Evolutionary conservation across 2,329 filamentous ascomycete genomes (phyloP).

Genomic region (Penicillium sclerotigenum): DNA sequence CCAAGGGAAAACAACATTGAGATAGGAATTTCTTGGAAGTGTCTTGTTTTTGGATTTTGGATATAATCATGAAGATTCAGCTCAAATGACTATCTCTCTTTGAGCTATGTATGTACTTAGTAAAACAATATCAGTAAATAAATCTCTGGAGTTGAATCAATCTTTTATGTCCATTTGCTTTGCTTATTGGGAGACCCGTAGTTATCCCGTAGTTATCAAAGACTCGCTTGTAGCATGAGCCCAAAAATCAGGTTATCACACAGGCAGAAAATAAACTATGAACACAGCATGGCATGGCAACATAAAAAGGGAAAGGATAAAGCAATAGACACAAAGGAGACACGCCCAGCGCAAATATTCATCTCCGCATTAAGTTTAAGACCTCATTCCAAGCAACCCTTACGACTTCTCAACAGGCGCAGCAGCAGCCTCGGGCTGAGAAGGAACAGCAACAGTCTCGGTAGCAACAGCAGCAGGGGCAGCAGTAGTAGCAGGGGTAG

Average conservation of each 20-base stretch:
- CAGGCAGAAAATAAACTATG: slow-evolving; percentile 1
- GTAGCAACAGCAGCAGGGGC: slow-evolving; percentile 1
- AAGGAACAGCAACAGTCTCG: slow-evolving; percentile 17
- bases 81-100: neutral
- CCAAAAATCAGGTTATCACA: neutral
- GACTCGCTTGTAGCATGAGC: neutral
- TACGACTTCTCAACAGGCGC: slow-evolving; percentile 31
- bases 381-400: neutral
- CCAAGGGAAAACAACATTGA: slow-evolving; percentile 11
- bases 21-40: neutral
- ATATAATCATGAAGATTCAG: slow-evolving; percentile 7
- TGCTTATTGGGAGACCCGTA: neutral
- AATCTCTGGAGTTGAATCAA: neutral
- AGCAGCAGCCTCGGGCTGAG: slow-evolving; percentile 22
- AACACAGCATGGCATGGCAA: slow-evolving; percentile 5
- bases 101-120: neutral
- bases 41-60: neutral
- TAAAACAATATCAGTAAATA: neutral
- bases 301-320: neutral
- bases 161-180: neutral
- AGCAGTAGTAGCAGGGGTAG: slow-evolving; percentile 9
- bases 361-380: neutral
- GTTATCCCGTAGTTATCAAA: neutral
- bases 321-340: slow-evolving; percentile 7
- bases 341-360: slow-evolving; percentile 9